Evolutionary conservation across 2,329 filamentous ascomycete species (phyloP).

Genomic region (Neospermospora avenae): DNA sequence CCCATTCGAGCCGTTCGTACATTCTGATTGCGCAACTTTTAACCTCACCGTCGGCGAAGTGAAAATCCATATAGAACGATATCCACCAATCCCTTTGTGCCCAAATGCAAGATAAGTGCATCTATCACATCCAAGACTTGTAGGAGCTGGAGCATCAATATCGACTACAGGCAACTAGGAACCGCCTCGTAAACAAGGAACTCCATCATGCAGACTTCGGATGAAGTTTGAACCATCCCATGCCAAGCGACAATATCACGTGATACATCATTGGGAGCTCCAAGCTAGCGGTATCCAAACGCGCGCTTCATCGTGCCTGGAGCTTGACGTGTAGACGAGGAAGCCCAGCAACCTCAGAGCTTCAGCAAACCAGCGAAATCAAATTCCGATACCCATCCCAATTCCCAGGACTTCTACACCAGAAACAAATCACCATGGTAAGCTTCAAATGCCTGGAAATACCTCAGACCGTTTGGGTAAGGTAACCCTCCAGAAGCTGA

Average conservation of each 20-base stretch:
- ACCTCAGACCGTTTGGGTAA: too few relatives aligned
- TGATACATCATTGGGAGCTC: neutral
- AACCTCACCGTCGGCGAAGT: conserved; percentile 21
- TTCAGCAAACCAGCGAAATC: conserved; percentile 19
- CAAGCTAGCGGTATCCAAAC: conserved; percentile 20
- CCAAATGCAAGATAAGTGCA: conserved; percentile 1
- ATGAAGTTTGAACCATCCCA: neutral
- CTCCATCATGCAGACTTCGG: neutral
- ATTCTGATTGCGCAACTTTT: neutral
- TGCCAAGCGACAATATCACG: neutral
- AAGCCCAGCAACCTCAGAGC: conserved; percentile 22
- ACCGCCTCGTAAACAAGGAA: neutral
- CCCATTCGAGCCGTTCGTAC: conserved; percentile 16
- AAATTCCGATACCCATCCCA: conserved; percentile 13
- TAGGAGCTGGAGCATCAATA: neutral
- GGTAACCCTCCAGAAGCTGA: conserved; percentile 20
- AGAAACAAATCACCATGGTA: conserved; percentile 32
- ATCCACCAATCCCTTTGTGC: neutral
- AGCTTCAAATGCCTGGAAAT: conserved; percentile 24
- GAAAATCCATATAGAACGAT: neutral
- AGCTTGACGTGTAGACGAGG: conserved; percentile 23
- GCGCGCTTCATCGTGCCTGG: conserved; percentile 34
- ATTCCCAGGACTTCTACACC: conserved; percentile 9
- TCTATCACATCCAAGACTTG: neutral
- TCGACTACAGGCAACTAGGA: neutral